Conservation (phyloP, 352 stramenopile species). For the Phytophthora melonis region DNA sequence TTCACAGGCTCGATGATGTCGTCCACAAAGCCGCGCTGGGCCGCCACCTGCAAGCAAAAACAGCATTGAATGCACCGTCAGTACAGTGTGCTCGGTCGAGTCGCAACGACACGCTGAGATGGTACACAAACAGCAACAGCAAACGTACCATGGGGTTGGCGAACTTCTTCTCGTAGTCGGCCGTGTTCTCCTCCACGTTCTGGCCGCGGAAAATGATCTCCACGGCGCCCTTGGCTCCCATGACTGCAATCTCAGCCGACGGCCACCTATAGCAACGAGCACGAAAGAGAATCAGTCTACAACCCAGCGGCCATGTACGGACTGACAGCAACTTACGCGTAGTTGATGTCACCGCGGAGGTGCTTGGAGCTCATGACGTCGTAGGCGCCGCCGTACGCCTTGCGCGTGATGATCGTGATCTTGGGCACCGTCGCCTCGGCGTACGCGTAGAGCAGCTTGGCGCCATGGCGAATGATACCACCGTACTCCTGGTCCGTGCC, state of each 20-base stretch:
- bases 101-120: constrained; percentile 13
- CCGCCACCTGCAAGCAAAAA: constrained; percentile 74
- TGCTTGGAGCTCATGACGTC: constrained; percentile 99
- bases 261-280: constrained; percentile 55
- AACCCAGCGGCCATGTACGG: no score
- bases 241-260: constrained; percentile 88
- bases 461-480: constrained; percentile 97
- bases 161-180: constrained; percentile 97
- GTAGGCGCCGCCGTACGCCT: constrained; percentile 98
- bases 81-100: constrained; percentile 16
- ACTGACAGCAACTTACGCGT: constrained; percentile 72
- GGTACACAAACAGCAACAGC: constrained; percentile 11
- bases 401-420: constrained; percentile 98
- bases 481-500: constrained; percentile 93
- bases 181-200: constrained; percentile 95
- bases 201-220: constrained; percentile 98
- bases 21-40: constrained; percentile 98
- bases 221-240: constrained; percentile 96
- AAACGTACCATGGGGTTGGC: constrained; percentile 93
- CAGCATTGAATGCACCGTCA: constrained; percentile 7
- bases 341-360: constrained; percentile 97
- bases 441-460: constrained; percentile 99
- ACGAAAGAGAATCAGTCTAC: constrained; percentile 22
- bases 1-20: constrained; percentile 97
- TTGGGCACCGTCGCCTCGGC: constrained; percentile 98